Evolutionary conservation across 768 basidiomycete species (phyloP).

Genomic region (Tricholoma saponaceum): DNA sequence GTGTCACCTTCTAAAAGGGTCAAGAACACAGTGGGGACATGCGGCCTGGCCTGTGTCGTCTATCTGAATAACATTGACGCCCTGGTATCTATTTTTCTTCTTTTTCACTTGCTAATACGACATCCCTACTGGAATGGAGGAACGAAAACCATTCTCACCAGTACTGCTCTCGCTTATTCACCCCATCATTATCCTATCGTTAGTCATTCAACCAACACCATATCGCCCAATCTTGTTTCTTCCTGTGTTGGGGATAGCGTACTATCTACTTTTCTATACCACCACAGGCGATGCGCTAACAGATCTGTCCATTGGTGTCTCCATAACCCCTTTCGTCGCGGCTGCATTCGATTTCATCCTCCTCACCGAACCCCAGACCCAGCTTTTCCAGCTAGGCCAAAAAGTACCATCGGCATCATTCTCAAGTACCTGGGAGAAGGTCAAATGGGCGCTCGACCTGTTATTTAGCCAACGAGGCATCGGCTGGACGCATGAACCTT

Average conservation of each 20-base stretch:
- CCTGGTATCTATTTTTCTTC: too few species aligned
- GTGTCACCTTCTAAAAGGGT: too few species aligned
- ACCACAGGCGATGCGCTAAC: slow-evolving; percentile 21
- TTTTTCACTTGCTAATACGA: too few species aligned
- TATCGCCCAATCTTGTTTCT: slow-evolving; percentile 12
- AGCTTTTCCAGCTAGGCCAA: slow-evolving; percentile 17
- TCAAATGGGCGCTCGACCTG: slow-evolving; percentile 27
- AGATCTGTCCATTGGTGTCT: slow-evolving; percentile 21
- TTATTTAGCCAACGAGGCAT: slow-evolving; percentile 29
- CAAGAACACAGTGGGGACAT: too few species aligned
- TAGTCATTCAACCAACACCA: slow-evolving; percentile 9
- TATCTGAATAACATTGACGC: too few species aligned
- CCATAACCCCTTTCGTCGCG: slow-evolving; percentile 20
- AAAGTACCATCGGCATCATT: slow-evolving; percentile 3
- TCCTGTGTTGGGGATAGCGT: slow-evolving; percentile 13
- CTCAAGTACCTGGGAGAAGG: slow-evolving; percentile 15
- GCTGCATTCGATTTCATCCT: slow-evolving; percentile 24
- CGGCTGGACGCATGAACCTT: slow-evolving; percentile 29
- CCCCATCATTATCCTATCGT: background rate
- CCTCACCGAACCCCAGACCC: slow-evolving; percentile 22
- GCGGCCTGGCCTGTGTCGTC: too few species aligned
- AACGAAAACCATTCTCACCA: background rate
- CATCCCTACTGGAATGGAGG: background rate
- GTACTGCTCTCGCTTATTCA: background rate
- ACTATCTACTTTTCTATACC: slow-evolving; percentile 23